Base-by-base conservation (phyloP, 106 monocot genomes). In the Phalaenopsis aphrodite region DNA sequence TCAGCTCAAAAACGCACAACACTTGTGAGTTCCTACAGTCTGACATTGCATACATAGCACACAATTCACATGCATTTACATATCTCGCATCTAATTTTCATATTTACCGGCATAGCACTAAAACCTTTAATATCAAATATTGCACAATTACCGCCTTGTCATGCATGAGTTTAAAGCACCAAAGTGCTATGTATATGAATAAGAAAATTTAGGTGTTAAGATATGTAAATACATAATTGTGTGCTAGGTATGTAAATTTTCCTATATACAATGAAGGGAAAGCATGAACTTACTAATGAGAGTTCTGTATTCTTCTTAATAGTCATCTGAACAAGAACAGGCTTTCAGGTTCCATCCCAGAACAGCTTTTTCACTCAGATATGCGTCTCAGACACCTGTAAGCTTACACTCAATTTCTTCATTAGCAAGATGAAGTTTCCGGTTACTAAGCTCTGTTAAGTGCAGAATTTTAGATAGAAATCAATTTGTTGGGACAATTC, bases 331-430 rank as follows among this genome's bases (percentile, higher is more conserved):
- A 83, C 83, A 67, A 78, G 56, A 83, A 83, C 45, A 78, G 41
- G 71, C 17, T 90, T 30, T 82, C 85, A 42, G 90, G 90, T 66
- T 5, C 46, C 42, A 88, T 90, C 12, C 90, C 90, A 16, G 82
- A 69, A 57, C 69, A 80, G 5, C 86, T 90, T 39, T 90, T 90
- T 84, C 84, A 76, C 81, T 82, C 90, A 1, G 52, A 84, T 8
- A 82, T 90, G 88, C 72, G 78, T 75, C 41, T 90, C 23, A 74
- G 78, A 48, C 90, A 91, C 71, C 17, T 91, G 88, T 91, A 85
- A 88, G 91, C 21, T 17, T 3, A 17, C 7, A 12, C 80, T 10
- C 11, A 16, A 69, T 43, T 80, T 7, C 52, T 55, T 49, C 47
- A 6, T 55, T 9, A 69, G 30, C 72, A 72, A 17, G 8, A 55